Evolutionary conservation across 805 yeast species (phyloP), one percentile per base, ranked within the genome.

Genomic region (Saccharomycopsis fermentans): DNA sequence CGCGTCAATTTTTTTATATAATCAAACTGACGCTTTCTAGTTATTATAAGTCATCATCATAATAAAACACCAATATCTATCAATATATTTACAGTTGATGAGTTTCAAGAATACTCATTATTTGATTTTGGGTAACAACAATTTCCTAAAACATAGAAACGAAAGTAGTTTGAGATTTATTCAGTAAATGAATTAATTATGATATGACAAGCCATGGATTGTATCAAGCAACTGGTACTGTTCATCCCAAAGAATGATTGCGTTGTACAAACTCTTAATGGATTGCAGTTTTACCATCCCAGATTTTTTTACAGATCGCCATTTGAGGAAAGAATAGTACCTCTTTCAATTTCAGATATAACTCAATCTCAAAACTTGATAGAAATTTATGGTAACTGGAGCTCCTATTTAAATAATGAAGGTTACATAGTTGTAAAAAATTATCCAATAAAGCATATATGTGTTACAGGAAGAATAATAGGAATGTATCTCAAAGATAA

Each of bases 171-270:
- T 32, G 12, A 32, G 9, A 11, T 6, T 14, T 14, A 32, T 11
- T 3, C 4, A 32, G 12, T 32, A 32, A 5, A 4, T 16, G 1
- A 43, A 6, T 12, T 11, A 43, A 43, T 21, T 43, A 43, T 43
- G 50, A 43, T 43, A 43, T 43, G 50, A 43, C 50, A 21, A 21
- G 26, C 29, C 14, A 43, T 43, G 50, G 50, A 43, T 43, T 21
- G 26, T 9, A 43, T 11, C 26, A 43, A 43, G 29, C 5, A 43
- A 43, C 26, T 26, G 29, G 29, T 43, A 43, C 50, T 43, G 50
- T 55, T 54, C 29, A 57, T 54, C 36, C 63, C 63, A 9, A 60
- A 60, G 32, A 53, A 56, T 47, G 55, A 61, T 39, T 24, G 43
- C n/a, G 40, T 61, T 14, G 56, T 54, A 16, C 48, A 50, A 17